A percentile compares a stretch with the other conserved stretches of the same genome.
These are phyloP conservation scores for Syzygium aqueum DNA, from an alignment of 345 rosid species.

Conservation along the genomic window DNA sequence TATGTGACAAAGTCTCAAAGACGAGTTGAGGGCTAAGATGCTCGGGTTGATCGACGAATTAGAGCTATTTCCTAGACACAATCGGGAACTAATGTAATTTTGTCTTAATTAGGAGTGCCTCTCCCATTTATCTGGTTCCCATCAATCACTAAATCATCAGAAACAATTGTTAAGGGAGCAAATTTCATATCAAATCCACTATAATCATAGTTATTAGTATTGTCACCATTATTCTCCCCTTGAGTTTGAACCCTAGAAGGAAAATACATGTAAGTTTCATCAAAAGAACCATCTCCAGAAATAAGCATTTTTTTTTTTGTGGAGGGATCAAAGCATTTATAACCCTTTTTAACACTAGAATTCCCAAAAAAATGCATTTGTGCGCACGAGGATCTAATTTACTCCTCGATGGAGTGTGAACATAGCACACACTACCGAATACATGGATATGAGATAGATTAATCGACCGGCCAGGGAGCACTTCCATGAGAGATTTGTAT, in stretches of 20 bases:
- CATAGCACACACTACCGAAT: background rate
- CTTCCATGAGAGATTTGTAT: background rate
- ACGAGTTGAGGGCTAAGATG: no score
- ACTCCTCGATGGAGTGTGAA: background rate
- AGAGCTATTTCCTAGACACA: no score
- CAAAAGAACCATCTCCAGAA: accelerated
- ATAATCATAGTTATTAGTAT: background rate
- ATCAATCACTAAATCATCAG: no score
- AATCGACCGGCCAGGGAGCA: background rate
- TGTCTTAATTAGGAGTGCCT: no score
- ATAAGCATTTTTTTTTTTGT: background rate
- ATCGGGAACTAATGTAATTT: no score
- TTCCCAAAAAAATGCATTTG: background rate
- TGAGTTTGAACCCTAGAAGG: background rate
- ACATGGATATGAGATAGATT: background rate
- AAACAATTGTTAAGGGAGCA: no score
- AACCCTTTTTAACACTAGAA: background rate
- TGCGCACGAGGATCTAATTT: background rate
- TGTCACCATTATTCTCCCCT: background rate
- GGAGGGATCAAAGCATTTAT: background rate
- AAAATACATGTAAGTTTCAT: background rate
- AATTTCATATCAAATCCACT: background rate
- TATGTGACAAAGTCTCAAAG: no score
- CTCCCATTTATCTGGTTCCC: no score
- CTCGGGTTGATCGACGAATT: no score